These are phyloP conservation scores for Fusarium equiseti DNA, from an alignment of 2,329 filamentous ascomycete genomes.

Conservation along the genomic window DNA sequence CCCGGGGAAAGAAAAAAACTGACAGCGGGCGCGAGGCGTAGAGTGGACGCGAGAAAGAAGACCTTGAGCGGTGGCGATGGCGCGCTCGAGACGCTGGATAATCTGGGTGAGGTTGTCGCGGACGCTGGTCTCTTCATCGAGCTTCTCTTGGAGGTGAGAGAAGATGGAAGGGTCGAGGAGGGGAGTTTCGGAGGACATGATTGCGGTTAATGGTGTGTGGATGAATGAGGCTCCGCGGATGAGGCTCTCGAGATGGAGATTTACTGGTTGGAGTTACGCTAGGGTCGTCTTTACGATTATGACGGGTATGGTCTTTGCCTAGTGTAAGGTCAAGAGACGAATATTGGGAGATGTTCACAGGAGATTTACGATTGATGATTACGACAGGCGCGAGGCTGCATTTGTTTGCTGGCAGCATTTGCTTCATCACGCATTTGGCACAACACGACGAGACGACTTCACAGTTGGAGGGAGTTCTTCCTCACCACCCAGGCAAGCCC, in stretches of 20 bases:
- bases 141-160: slow-evolving; percentile 85
- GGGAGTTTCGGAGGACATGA: slow-evolving; percentile 51
- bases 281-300: slow-evolving; percentile 2
- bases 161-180: slow-evolving; percentile 84
- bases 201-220: slow-evolving; percentile 17
- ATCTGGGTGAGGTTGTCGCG: slow-evolving; percentile 87
- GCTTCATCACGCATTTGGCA: accelerated
- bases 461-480: slow-evolving; percentile 58
- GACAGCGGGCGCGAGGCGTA: slow-evolving; percentile 74
- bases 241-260: slow-evolving; percentile 26
- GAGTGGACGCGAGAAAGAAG: slow-evolving; percentile 91
- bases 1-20: slow-evolving; percentile 39
- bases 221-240: slow-evolving; percentile 38
- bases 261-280: slow-evolving; percentile 25
- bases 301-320: slow-evolving; percentile 13
- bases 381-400: not conserved
- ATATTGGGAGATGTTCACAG: not conserved
- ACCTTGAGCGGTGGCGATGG: slow-evolving; percentile 84
- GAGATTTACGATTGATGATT: not conserved
- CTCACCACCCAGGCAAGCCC: slow-evolving; percentile 55
- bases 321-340: not conserved
- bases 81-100: slow-evolving; percentile 83
- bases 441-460: accelerated
- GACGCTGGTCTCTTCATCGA: slow-evolving; percentile 86
- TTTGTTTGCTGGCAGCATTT: not conserved